Conservation (phyloP, 1,284 basidiomycete genomes). For the Flammula alnicola region DNA sequence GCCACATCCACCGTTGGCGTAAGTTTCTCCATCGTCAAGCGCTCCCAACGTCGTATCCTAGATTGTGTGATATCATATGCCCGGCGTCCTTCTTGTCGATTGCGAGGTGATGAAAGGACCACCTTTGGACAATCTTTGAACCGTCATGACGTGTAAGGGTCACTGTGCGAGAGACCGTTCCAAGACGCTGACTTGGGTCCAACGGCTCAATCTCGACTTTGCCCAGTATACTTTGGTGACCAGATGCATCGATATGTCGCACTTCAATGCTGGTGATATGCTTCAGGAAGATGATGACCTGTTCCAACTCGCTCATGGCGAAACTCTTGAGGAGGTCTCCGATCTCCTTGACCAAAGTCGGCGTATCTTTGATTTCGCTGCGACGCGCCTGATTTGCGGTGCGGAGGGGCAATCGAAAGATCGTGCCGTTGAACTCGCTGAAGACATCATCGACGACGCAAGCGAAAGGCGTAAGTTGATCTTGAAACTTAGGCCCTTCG, state of each 20-base stretch:
- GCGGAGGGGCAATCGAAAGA: conserved; percentile 51
- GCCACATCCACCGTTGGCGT: conserved; percentile 2
- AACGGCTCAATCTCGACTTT: not conserved
- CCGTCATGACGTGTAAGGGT: not conserved
- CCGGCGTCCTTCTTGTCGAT: not conserved
- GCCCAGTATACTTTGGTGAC: conserved; percentile 12
- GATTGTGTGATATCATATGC: not conserved
- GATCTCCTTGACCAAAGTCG: conserved; percentile 35
- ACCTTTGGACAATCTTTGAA: not conserved
- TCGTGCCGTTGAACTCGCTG: conserved; percentile 10
- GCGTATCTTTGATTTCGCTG: conserved; percentile 30
- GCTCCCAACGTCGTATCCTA: not conserved
- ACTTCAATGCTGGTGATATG: conserved; percentile 43
- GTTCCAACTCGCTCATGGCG: conserved; percentile 41
- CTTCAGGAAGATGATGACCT: conserved; percentile 47
- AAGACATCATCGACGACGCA: too few relatives aligned
- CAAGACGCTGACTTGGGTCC: not conserved
- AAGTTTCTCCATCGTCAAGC: conserved; percentile 6
- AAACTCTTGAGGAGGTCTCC: conserved; percentile 42
- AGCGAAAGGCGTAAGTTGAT: conserved; percentile 41
- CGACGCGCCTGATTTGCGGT: conserved; percentile 34
- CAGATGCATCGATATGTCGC: conserved; percentile 35
- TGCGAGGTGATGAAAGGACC: conserved; percentile 2
- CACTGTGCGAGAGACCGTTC: not conserved
- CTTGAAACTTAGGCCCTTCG: conserved; percentile 25